Evolutionary conservation across 495 filamentous ascomycete species (phyloP).

Genomic region (Tetracladium setigerum): DNA sequence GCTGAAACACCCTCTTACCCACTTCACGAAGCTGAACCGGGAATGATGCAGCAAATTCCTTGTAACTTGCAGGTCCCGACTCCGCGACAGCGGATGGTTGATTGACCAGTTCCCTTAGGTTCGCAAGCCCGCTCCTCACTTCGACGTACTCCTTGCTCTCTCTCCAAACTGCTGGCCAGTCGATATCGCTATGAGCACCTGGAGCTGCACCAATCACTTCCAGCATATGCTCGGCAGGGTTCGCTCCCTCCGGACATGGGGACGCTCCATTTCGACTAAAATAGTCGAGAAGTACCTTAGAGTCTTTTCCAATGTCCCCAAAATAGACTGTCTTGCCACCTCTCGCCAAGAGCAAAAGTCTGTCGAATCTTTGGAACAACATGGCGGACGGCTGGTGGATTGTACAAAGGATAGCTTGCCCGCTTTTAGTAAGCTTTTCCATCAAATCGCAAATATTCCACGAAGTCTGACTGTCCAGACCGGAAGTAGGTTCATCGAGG

Average conservation of each 20-base stretch:
- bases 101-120: too few relatives aligned
- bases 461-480: slow-evolving; percentile 72
- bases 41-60: slow-evolving; percentile 52
- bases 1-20: slow-evolving; percentile 64
- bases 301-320: slow-evolving; percentile 58
- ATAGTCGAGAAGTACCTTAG: slow-evolving; percentile 51
- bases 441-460: slow-evolving; percentile 87
- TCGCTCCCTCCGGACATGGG: slow-evolving; percentile 56
- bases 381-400: slow-evolving; percentile 89
- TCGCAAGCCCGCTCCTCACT: slow-evolving; percentile 60
- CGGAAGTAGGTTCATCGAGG: slow-evolving; percentile 82
- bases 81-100: too few relatives aligned
- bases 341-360: slow-evolving; percentile 58
- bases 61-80: slow-evolving; percentile 31
- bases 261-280: slow-evolving; percentile 53
- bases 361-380: slow-evolving; percentile 83
- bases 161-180: slow-evolving; percentile 78
- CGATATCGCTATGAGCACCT: slow-evolving; percentile 59
- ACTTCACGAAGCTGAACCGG: slow-evolving; percentile 44
- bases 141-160: slow-evolving; percentile 60
- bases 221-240: slow-evolving; percentile 69
- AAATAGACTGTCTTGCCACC: slow-evolving; percentile 72
- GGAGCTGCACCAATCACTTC: slow-evolving; percentile 73
- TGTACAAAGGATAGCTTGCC: slow-evolving; percentile 84
- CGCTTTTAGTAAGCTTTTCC: slow-evolving; percentile 68